A percentile compares a stretch with the other conserved stretches of the same genome.
These are phyloP conservation scores for Colletotrichum magnum DNA, from an alignment of 2,329 filamentous ascomycete species.

Conservation along the genomic window DNA sequence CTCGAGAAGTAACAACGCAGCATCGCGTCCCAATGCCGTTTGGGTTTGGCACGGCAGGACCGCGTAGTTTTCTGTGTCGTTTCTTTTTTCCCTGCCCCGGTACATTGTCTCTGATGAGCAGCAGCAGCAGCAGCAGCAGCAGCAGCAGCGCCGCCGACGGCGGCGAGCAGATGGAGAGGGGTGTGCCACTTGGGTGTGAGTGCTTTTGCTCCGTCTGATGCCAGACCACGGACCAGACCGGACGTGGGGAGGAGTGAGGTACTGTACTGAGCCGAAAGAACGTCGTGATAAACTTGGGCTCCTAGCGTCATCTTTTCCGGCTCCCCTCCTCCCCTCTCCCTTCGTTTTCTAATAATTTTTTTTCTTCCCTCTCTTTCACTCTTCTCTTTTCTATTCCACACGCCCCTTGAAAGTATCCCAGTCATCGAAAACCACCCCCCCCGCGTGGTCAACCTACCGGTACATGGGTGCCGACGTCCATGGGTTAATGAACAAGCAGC, in stretches of 20 bases:
- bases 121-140: slow-evolving; percentile 32
- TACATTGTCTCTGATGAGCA: slow-evolving; percentile 42
- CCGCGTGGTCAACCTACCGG: slow-evolving; percentile 31
- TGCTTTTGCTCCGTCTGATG: slow-evolving; percentile 40
- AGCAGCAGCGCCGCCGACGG: slow-evolving; percentile 10
- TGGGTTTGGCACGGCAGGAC: slow-evolving; percentile 41
- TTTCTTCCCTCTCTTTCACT: neutral
- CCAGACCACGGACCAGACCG: slow-evolving; percentile 35
- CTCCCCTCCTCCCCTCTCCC: neutral
- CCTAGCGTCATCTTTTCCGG: slow-evolving; percentile 34
- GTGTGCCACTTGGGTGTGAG: slow-evolving; percentile 42
- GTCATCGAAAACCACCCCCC: slow-evolving; percentile 14
- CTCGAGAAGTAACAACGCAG: slow-evolving; percentile 40
- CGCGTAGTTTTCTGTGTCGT: slow-evolving; percentile 38
- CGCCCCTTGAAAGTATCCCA: slow-evolving; percentile 24
- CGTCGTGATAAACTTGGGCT: slow-evolving; percentile 40
- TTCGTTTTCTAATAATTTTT: slow-evolving; percentile 26
- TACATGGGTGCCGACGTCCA: slow-evolving; percentile 36
- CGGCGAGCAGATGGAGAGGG: slow-evolving; percentile 35
- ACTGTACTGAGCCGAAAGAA: slow-evolving; percentile 32
- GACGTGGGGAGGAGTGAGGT: slow-evolving; percentile 39
- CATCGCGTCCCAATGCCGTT: slow-evolving; percentile 38
- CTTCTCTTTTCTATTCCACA: slow-evolving; percentile 3
- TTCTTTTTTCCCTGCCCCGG: slow-evolving; percentile 42
- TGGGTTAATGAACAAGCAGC: slow-evolving; percentile 35